Percentiles rank a stretch among this genome's conserved stretches.
Conservation (phyloP, 345 rosid species). For the Eucalyptus polyanthemos region DNA sequence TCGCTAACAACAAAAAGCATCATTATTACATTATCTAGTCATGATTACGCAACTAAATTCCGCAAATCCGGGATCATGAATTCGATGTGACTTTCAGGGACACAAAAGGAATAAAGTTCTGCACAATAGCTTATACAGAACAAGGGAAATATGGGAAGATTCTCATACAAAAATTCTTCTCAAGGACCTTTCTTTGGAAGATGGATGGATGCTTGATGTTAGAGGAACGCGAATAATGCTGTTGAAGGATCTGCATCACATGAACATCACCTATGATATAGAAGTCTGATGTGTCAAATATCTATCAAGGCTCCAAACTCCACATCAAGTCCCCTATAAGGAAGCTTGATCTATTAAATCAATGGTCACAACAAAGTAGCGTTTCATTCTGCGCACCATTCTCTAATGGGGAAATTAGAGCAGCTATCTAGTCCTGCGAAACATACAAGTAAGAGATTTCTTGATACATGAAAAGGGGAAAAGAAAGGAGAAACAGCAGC, state of each 20-base stretch:
- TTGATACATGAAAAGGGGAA: neutral
- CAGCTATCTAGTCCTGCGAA: neutral
- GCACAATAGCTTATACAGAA: neutral
- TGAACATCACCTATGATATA: neutral
- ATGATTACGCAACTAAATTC: neutral
- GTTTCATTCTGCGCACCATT: neutral
- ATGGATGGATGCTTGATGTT: neutral
- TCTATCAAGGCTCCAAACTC: neutral
- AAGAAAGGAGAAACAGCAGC: neutral
- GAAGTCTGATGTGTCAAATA: neutral
- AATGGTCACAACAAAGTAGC: neutral
- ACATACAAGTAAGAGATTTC: neutral
- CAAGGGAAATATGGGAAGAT: neutral
- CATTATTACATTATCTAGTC: neutral
- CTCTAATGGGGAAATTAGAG: neutral
- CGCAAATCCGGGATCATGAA: neutral
- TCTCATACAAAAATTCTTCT: neutral
- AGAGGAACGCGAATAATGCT: neutral
- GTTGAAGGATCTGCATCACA: neutral
- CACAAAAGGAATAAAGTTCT: neutral
- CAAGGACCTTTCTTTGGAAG: neutral
- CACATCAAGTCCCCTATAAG: neutral
- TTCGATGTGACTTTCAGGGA: neutral
- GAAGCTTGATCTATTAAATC: neutral
- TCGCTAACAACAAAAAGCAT: neutral